Percentiles rank a stretch among this genome's conserved stretches.
Conservation (phyloP, 352 stramenopile species). For the Globisporangium radiosum region DNA sequence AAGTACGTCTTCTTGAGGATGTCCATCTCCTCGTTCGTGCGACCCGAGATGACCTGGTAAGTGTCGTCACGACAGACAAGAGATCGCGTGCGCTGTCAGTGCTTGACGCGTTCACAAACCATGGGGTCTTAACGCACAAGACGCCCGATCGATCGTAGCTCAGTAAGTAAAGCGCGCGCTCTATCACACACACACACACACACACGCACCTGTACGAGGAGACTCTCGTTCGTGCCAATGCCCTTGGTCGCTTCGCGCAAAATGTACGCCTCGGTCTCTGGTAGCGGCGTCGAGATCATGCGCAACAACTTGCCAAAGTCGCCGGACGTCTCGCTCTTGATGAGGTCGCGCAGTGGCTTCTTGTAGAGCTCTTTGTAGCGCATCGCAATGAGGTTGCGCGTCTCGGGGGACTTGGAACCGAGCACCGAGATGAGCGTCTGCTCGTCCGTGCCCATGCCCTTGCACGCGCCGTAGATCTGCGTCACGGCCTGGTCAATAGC, state of each 20-base stretch:
- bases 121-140: background rate
- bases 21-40: conserved; percentile 74
- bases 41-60: conserved; percentile 46
- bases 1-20: conserved; percentile 81
- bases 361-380: conserved; percentile 68
- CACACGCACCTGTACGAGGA: conserved; percentile 34
- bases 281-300: conserved; percentile 69
- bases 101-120: too few species aligned
- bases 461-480: conserved; percentile 62
- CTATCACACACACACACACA: background rate
- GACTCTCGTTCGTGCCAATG: conserved; percentile 61
- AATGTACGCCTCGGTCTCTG: conserved; percentile 64
- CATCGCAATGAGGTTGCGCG: conserved; percentile 56
- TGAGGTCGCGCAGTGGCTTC: conserved; percentile 41
- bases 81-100: background rate
- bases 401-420: conserved; percentile 59
- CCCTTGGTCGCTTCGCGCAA: conserved; percentile 65
- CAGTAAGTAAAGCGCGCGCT: too few species aligned
- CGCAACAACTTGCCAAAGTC: conserved; percentile 62
- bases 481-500: conserved; percentile 55
- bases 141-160: too few species aligned
- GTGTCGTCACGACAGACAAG: background rate
- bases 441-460: conserved; percentile 72
- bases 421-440: conserved; percentile 61
- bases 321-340: conserved; percentile 70